Evolutionary conservation across 1,284 basidiomycete species (phyloP), one percentile per base, ranked within the genome.

Genomic region (Phlebopus sp.): DNA sequence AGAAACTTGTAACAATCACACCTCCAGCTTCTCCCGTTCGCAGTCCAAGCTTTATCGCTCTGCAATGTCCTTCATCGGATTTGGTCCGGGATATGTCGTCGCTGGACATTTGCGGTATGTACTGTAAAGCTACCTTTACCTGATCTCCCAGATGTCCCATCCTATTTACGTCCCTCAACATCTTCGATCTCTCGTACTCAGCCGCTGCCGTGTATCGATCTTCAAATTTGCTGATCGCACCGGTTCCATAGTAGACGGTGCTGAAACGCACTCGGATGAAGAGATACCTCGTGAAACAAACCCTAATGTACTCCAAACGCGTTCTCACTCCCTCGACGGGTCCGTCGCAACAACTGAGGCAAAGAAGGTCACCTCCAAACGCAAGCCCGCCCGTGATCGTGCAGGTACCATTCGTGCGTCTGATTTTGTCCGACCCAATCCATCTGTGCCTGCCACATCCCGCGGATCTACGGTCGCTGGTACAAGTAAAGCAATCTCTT

Each of bases 331-430:
- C 31, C 37, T 63, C 23, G 50, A 44, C 2, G 48, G 38, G 2
- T 18, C 40, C n/a, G 30, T 34, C 5, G 35, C 42, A n/a, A 13
- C 42, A 4, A 44, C 18, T 14, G 8, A 29, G 4, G 10, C 32
- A n/a, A 64, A 50, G n/a, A 55, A 54, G 23, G 17, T 13, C 13
- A 17, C 43, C 15, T 31, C 27, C 0, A 55, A 50, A 40, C 40
- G 38, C 19, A 36, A 9, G 15, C 36, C 37, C n/a, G 17, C 48
- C 46, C 57, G 64, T 17, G 52, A 57, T 9, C 58, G 67, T 9
- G 65, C 65, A 1, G 44, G 55, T 4, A 69, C 64, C 23, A 68
- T 67, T 31, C 64, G 66, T 11, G 62, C 63, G 18, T 59, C 64
- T 2, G 66, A 66, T 34, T 59, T 51, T 39, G 18, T 13, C 29